Conservation (phyloP, 306 rosid species). For the Acacia confusa region DNA sequence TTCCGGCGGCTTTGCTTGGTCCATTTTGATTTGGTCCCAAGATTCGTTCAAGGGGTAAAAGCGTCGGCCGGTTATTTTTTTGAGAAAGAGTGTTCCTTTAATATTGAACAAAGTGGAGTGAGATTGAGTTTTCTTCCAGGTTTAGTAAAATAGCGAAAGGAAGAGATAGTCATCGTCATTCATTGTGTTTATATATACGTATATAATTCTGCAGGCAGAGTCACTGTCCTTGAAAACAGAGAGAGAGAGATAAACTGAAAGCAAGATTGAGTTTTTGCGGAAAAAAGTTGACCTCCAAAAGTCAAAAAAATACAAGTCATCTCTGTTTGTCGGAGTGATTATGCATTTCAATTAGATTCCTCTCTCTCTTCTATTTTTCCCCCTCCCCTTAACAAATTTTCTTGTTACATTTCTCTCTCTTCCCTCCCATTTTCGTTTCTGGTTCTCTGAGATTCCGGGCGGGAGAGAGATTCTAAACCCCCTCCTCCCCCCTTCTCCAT, state of each 20-base stretch:
- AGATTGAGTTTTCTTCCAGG: slow-evolving; percentile 64
- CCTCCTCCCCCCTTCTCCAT: slow-evolving; percentile 26
- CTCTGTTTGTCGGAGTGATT: slow-evolving; percentile 40
- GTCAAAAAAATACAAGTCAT: slow-evolving; percentile 45
- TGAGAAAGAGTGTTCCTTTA: slow-evolving; percentile 33
- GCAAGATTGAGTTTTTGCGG: slow-evolving; percentile 39
- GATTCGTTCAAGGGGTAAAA: slow-evolving; percentile 35
- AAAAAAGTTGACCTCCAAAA: slow-evolving; percentile 42
- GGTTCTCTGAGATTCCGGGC: slow-evolving; percentile 46
- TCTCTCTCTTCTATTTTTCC: background rate
- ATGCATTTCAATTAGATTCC: slow-evolving; percentile 28
- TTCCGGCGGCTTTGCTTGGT: background rate
- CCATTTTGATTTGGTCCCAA: slow-evolving; percentile 44
- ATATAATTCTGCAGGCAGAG: slow-evolving; percentile 32
- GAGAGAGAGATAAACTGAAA: slow-evolving; percentile 22
- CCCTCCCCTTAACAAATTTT: slow-evolving; percentile 43
- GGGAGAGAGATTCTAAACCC: slow-evolving; percentile 61
- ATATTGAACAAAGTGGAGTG: slow-evolving; percentile 33
- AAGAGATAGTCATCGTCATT: slow-evolving; percentile 1
- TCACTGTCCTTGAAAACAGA: slow-evolving; percentile 29
- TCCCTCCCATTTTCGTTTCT: background rate
- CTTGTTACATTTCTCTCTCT: slow-evolving; percentile 34
- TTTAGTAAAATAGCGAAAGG: slow-evolving; percentile 28
- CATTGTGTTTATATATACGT: slow-evolving; percentile 17
- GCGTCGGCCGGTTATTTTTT: slow-evolving; percentile 20